Percentiles rank a stretch among this genome's conserved stretches.
These are phyloP conservation scores for Tieghemiomyces parasiticus DNA, from an alignment of 192 early-diverging fungal genomes.

Conservation along the genomic window DNA sequence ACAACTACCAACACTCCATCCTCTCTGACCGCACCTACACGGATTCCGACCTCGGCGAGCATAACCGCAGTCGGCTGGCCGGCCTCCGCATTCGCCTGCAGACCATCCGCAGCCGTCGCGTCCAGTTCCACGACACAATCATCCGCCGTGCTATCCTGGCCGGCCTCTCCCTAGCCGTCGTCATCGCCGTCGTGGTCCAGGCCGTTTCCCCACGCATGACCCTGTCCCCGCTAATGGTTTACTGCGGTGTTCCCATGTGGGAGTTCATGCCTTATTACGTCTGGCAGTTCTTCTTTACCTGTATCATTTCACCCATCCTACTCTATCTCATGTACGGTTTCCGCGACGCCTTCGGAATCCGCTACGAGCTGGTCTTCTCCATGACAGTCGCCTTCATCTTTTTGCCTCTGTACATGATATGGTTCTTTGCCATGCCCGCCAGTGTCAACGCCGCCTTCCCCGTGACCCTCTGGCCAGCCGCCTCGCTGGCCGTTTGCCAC, in stretches of 20 bases:
- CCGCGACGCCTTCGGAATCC: conserved; percentile 40
- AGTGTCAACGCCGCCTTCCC: neutral
- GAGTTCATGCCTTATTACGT: conserved; percentile 12
- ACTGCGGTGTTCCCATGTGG: neutral
- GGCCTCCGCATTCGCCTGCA: neutral
- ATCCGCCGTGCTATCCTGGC: conserved; percentile 15
- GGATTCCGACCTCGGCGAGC: neutral
- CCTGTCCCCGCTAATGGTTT: neutral
- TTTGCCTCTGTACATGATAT: conserved; percentile 23
- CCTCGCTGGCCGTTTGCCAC: neutral
- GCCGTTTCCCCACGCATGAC: neutral
- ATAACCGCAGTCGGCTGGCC: neutral
- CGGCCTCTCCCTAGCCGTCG: conserved; percentile 17
- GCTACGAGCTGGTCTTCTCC: conserved; percentile 35
- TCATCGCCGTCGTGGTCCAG: conserved; percentile 11
- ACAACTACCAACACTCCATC: neutral
- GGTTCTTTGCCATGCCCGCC: conserved; percentile 14
- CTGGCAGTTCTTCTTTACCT: conserved; percentile 20
- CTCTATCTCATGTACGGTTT: conserved; percentile 25
- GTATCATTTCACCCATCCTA: conserved; percentile 29
- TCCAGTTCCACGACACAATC: conserved; percentile 12
- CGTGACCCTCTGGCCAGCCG: neutral
- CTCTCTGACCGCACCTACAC: neutral
- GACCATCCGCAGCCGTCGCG: neutral
- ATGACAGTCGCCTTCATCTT: conserved; percentile 24